These are phyloP conservation scores for Sporobolomyces pararoseus DNA, from an alignment of 768 basidiomycete species.

Conservation along the genomic window DNA sequence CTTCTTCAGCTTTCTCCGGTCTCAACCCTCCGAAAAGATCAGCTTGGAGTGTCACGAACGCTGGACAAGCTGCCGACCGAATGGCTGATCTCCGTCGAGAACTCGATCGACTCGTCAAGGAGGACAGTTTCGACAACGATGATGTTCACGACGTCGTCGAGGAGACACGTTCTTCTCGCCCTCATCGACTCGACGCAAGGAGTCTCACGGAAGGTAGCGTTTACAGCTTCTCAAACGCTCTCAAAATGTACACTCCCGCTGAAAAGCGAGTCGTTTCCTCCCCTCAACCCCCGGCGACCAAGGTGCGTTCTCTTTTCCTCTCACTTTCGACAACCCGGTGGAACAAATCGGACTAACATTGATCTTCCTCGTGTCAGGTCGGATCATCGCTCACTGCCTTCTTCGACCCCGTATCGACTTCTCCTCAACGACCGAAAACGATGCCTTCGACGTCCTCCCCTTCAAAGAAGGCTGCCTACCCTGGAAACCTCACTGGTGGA, in stretches of 20 bases:
- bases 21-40: constrained; percentile 24
- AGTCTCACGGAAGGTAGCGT: constrained; percentile 44
- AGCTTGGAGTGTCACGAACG: constrained; percentile 51
- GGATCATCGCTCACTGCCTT: constrained; percentile 14
- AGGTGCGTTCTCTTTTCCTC: background rate
- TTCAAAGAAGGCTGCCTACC: constrained; percentile 7
- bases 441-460: constrained; percentile 7
- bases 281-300: background rate
- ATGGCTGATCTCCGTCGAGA: constrained; percentile 63
- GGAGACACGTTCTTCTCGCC: constrained; percentile 29
- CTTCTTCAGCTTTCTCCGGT: constrained; percentile 9
- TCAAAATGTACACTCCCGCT: constrained; percentile 43
- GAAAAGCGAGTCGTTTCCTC: constrained; percentile 12
- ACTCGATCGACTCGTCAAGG: constrained; percentile 62
- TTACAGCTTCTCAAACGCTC: constrained; percentile 51
- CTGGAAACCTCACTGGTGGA: constrained; percentile 6
- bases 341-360: background rate
- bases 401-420: constrained; percentile 37
- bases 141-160: constrained; percentile 1
- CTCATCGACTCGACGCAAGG: constrained; percentile 22
- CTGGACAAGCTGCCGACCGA: constrained; percentile 52
- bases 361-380: background rate
- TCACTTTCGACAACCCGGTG: too few relatives aligned
- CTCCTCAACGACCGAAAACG: constrained; percentile 27
- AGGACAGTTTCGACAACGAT: constrained; percentile 46